Evolutionary conservation across 2,329 filamentous ascomycete genomes (phyloP), one percentile per base, ranked within the genome.

Genomic region (Exophiala viscosa): DNA sequence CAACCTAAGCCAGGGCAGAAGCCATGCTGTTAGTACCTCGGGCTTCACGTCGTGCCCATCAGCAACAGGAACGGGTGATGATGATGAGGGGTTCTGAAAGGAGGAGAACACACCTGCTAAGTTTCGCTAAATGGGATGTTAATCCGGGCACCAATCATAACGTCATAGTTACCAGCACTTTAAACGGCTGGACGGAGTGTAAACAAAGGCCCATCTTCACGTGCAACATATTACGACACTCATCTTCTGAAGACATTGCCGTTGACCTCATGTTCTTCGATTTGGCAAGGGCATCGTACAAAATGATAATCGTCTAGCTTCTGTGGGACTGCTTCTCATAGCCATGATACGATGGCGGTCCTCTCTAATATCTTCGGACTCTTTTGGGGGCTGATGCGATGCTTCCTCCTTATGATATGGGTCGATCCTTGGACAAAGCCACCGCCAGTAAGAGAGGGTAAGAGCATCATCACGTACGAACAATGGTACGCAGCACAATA

Each of bases 351-450:
- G 18, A 58, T 58, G 55, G 32, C 35, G 13, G 1, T 48, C 40
- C 35, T 54, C 35, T 49, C 45, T n/a, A 10, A 34, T 18, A 13
- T 54, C 32, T 32, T 54, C 13, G 52, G 44, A 17, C 33, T 15
- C 8, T 10, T 58, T 7, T 45, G 48, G 40, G 45, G 48, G n/a
- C 10, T 58, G 32, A 34, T 58, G 28, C 48, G 55, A 17, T 46
- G 33, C 41, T 28, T 51, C 7, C 38, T 48, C 28, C 34, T 54
- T 7, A 18, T 54, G 14, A 48, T 58, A 31, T 52, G 44, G 40
- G 31, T 54, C 45, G 51, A 54, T 15, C 54, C 54, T 5, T 54
- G 54, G 54, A 50, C 44, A 23, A 51, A 57, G 23, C 38, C 42
- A 41, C 28, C 9, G 7, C 44, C 34, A 6, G 33, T 33, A 28